Evolutionary conservation across 768 basidiomycete genomes (phyloP).

Genomic region (Suillus alpinus): DNA sequence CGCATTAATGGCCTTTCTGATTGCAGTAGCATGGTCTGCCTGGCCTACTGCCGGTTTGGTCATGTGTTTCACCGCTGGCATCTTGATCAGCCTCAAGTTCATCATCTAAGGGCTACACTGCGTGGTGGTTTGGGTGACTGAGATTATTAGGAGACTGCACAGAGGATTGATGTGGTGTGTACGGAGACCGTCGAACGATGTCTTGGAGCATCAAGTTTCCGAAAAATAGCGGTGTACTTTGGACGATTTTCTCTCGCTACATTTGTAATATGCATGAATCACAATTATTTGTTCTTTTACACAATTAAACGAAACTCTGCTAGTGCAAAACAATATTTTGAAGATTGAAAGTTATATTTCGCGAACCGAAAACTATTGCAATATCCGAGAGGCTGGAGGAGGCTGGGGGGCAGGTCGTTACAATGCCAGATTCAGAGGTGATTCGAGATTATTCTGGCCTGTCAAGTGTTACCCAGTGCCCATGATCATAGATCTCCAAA

Average conservation of each 20-base stretch:
- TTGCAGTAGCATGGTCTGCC: conserved; percentile 57
- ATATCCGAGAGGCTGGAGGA: no score
- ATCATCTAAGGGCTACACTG: conserved; percentile 51
- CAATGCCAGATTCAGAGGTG: no score
- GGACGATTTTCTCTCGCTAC: neutral
- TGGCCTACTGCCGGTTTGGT: conserved; percentile 64
- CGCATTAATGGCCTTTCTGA: conserved; percentile 60
- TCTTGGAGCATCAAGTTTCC: neutral
- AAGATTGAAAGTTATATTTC: neutral
- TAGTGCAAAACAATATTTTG: neutral
- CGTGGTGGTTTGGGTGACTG: conserved; percentile 10
- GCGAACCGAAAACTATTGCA: neutral
- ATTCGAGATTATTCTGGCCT: neutral
- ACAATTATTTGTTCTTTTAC: neutral
- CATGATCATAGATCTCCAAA: neutral
- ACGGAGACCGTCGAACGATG: neutral
- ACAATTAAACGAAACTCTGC: neutral
- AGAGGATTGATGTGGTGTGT: conserved; percentile 13
- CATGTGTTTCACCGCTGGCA: conserved; percentile 54
- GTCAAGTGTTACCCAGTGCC: neutral
- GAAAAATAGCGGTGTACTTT: neutral
- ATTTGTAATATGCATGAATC: neutral
- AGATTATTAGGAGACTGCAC: conserved; percentile 6
- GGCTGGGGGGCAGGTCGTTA: no score
- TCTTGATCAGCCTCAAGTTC: conserved; percentile 64